A percentile compares a stretch with the other conserved stretches of the same genome.
phyloP scores from a whole-genome alignment of 2,329 filamentous ascomycete genomes.

The Thielaviopsis musarum region DNA sequence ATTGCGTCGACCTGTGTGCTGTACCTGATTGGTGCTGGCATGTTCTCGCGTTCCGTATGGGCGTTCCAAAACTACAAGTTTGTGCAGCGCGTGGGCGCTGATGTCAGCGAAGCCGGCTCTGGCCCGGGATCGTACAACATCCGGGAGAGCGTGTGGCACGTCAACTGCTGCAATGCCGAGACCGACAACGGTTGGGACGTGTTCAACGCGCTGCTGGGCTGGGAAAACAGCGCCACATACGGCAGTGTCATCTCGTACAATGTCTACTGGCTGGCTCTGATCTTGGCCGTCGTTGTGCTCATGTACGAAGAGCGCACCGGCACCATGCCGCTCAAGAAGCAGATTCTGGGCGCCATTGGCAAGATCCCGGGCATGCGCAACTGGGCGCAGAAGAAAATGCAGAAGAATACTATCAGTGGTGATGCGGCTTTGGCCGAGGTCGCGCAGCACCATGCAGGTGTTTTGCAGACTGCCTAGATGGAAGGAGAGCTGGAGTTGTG shows the following conservation, averaged over 20 bases:
- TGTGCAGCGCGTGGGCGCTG: conserved; percentile 34
- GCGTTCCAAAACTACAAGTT: conserved; percentile 48
- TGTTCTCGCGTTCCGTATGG: conserved; percentile 64
- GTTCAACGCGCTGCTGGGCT: conserved; percentile 56
- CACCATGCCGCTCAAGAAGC: conserved; percentile 22
- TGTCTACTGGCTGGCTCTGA: conserved; percentile 59
- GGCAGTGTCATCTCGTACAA: conserved; percentile 68
- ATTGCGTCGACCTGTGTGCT: conserved; percentile 63
- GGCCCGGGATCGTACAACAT: conserved; percentile 69
- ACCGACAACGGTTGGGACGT: conserved; percentile 54
- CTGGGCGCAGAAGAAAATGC: conserved; percentile 9
- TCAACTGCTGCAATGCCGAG: conserved; percentile 53
- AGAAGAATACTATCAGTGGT: conserved; percentile 2
- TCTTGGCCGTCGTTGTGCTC: conserved; percentile 41
- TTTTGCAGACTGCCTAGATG: neutral
- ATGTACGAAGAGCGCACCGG: conserved; percentile 42
- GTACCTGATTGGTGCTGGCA: conserved; percentile 65
- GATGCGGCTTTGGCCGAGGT: conserved; percentile 8
- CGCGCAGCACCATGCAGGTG: neutral
- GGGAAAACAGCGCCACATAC: conserved; percentile 60
- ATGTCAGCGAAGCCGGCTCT: conserved; percentile 28
- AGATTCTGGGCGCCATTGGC: neutral
- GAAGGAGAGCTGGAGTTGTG: neutral
- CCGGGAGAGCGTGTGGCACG: conserved; percentile 59
- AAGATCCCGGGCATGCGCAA: conserved; percentile 10